Evolutionary conservation across 2,329 filamentous ascomycete species (phyloP), one percentile per base, ranked within the genome.

Genomic region (Arthrobotrys sinensis): DNA sequence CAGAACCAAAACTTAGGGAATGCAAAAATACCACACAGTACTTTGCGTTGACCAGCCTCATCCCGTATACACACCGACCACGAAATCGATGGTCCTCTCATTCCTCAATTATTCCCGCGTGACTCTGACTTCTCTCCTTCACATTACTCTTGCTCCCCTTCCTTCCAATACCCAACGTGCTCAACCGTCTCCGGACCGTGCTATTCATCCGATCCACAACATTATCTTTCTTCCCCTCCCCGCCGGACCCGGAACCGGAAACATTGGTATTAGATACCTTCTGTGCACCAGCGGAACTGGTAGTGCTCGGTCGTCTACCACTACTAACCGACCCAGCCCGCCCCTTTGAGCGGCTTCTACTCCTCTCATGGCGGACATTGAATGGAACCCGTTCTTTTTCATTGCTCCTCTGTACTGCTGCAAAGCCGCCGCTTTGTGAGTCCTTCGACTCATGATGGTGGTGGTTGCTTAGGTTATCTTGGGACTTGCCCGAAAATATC

Each of bases 101-200:
- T 34, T 79, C 68, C 24, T 79, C 68, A 19, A 79, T 70, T 32
- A 75, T 73, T 10, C 76, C 76, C 21, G 69, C 53, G 1, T 66
- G 21, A 34, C 64, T 76, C 46, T 64, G 53, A 32, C 38, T 75
- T 64, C 80, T 50, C 68, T 80, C 80, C 40, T 79, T 80, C 7
- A 83, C 82, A 76, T 81, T 83, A 4, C 77, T 76, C 63, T 82
- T 84, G 72, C 83, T 84, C 14, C 63, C 80, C 80, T 85, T 85
- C 80, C 83, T 84, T 19, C 91, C 91, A 63, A 94, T 87, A 83
- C 91, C 92, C 82, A 96, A 86, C 82, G 94, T 86, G 83, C 92
- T 96, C 80, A 96, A 87, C 82, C 93, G 86, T 85, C 93, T 95
- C 85, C 91, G 90, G 80, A 96, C 89, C 73, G 90, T 91, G 40